Base-by-base conservation (phyloP, 495 filamentous ascomycete species). In the Xylaria telfairii region DNA sequence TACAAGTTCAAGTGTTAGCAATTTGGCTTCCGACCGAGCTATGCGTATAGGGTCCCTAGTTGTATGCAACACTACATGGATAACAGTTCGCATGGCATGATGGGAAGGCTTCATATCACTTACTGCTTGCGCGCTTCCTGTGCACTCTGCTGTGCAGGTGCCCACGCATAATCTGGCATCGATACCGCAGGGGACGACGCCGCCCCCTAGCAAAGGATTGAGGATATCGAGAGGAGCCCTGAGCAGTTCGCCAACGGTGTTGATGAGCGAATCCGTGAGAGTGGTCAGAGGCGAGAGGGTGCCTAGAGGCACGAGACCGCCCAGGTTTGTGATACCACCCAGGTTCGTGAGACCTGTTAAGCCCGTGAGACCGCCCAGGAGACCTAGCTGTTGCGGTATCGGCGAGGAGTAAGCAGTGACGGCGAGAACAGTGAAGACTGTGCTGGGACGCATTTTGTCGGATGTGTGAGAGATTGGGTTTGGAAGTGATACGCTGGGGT, bases 401-500 rank as follows among this genome's bases (percentile, higher is more conserved):
- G 59, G 44, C 21, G 24, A 10, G 13, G 67, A 49, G 19, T 49
- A 54, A 24, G 28, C 34, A 2, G 24, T 32, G 4, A 63, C 57
- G 15, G 57, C 67, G 46, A 69, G 47, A 21, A 54, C 17, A 24
- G 19, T 44, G 24, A 63, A 21, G 12, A 63, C 30, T 54, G 57
- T 53, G 57, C 46, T 69, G 24, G 57, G 57, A 32, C 57, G 67
- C 67, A 69, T 69, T 19, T 69, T 69, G 44, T 15, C 32, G 42
- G 28, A 28, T 69, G 41, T 44, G 44, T 0, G 15, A 54, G 26
- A 37, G 44, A 15, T 37, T 41, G 8, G 41, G 3, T 41, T 66
- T 49, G 19, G 10, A 37, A 7, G 19, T 12, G 37, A 13, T 42
- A 37, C 24, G 1, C 3, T 1, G 2, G 28, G 13, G 6, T 39